A percentile compares a stretch with the other conserved stretches of the same genome.
These are phyloP conservation scores for Neovahlkampfia damariscottae DNA, from an alignment of 78 protist genomes.

Conservation along the genomic window DNA sequence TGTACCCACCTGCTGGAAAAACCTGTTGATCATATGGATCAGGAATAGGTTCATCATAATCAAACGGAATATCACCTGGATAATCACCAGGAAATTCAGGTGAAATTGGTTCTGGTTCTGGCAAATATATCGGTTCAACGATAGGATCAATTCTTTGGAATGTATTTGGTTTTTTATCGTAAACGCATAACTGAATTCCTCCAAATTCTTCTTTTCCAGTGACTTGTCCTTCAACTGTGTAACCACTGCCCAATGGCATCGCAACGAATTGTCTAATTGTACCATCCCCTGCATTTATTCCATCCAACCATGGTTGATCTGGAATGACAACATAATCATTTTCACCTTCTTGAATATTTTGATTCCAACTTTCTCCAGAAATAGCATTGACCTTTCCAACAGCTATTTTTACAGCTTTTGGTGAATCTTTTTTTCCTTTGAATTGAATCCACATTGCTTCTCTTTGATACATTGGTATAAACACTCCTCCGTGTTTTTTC, in stretches of 20 bases:
- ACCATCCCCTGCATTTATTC: slow-evolving; percentile 14
- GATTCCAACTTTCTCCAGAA: slow-evolving; percentile 5
- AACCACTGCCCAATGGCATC: slow-evolving; percentile 21
- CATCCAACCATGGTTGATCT: slow-evolving; percentile 18
- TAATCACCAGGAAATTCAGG: no score
- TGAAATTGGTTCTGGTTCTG: no score
- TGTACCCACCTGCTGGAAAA: no score
- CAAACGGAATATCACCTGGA: no score
- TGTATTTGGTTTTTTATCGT: no score
- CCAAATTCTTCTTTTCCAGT: slow-evolving; percentile 17
- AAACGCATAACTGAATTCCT: slow-evolving; percentile 9
- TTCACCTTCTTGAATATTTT: background rate
- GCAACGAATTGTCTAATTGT: slow-evolving; percentile 14
- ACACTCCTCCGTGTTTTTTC: background rate
- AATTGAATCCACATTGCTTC: slow-evolving; percentile 26
- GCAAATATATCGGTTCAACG: no score
- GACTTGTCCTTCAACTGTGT: slow-evolving; percentile 23
- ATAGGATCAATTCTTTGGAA: no score
- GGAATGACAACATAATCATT: slow-evolving; percentile 13
- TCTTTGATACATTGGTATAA: slow-evolving; percentile 16
- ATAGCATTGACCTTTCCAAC: slow-evolving; percentile 14
- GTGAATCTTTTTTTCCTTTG: background rate
- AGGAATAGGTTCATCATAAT: no score
- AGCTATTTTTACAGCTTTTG: slow-evolving; percentile 11
- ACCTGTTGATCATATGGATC: no score